Evolutionary conservation across 1,139 yeast species (phyloP).

Genomic region (Sugiyamaella grinbergsii): DNA sequence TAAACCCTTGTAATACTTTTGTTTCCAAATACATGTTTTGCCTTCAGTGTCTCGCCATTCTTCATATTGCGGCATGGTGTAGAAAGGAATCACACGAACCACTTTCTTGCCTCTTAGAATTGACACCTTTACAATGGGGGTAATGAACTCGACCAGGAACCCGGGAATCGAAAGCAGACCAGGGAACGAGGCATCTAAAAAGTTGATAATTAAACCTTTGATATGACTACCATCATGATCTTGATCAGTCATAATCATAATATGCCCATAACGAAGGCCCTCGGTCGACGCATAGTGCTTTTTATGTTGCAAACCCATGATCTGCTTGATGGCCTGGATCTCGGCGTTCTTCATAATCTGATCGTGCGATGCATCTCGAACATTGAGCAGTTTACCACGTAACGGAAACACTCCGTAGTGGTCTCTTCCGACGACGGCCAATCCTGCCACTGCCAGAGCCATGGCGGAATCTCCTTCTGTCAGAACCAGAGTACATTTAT

Average conservation of each 20-base stretch:
- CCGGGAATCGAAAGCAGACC: constrained; percentile 91
- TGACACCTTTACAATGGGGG: constrained; percentile 94
- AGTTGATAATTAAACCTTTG: constrained; percentile 92
- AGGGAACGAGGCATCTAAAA: constrained; percentile 91
- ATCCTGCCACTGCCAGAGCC: constrained; percentile 89
- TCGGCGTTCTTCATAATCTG: constrained; percentile 91
- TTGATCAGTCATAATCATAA: constrained; percentile 99
- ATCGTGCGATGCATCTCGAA: constrained; percentile 93
- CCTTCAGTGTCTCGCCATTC: constrained; percentile 90
- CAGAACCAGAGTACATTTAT: constrained; percentile 85
- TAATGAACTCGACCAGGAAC: constrained; percentile 87
- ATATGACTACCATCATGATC: constrained; percentile 99
- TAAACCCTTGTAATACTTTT: constrained; percentile 96
- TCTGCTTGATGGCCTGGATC: constrained; percentile 92
- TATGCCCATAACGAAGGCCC: constrained; percentile 87
- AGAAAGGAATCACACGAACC: constrained; percentile 66
- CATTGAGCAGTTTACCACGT: constrained; percentile 92
- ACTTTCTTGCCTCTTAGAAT: constrained; percentile 64
- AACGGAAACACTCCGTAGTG: constrained; percentile 94
- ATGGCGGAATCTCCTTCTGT: constrained; percentile 99
- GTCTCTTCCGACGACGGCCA: constrained; percentile 94
- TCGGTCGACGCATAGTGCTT: constrained; percentile 75
- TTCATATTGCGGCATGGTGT: constrained; percentile 96
- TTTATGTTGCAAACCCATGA: constrained; percentile 93
- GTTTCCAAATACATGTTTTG: constrained; percentile 75